A percentile compares a stretch with the other conserved stretches of the same genome.
Conservation (phyloP, 1,139 yeast species). For the Hyphopichia buzzinii region DNA sequence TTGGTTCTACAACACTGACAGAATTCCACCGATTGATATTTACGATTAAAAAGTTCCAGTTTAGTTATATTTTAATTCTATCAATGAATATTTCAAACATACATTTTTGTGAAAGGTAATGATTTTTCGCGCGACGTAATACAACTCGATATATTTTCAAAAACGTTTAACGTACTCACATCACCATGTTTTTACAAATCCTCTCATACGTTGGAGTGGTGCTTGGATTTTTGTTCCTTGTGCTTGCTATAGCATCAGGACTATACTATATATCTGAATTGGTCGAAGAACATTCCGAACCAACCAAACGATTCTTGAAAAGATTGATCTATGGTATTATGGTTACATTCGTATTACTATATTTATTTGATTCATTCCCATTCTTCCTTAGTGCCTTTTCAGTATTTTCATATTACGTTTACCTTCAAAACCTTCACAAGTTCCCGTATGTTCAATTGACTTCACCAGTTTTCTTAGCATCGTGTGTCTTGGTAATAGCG, state of each 20-base stretch:
- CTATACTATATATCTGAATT: slow-evolving; percentile 86
- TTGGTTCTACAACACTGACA: slow-evolving; percentile 93
- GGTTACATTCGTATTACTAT: slow-evolving; percentile 50
- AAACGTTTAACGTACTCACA: too few species aligned
- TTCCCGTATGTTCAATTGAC: slow-evolving; percentile 83
- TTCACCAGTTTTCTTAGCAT: slow-evolving; percentile 66
- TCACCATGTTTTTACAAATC: slow-evolving; percentile 37
- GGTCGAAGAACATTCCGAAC: slow-evolving; percentile 89
- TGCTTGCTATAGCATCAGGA: slow-evolving; percentile 71
- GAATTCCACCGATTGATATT: slow-evolving; percentile 93
- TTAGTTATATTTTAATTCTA: neutral
- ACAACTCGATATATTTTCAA: too few species aligned
- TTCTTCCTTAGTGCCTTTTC: slow-evolving; percentile 63
- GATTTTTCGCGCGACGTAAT: neutral
- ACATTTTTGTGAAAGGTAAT: too few species aligned
- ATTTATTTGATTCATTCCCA: slow-evolving; percentile 78
- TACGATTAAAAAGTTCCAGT: slow-evolving; percentile 52
- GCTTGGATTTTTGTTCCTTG: slow-evolving; percentile 70
- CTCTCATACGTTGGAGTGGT: slow-evolving; percentile 67
- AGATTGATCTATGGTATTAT: slow-evolving; percentile 62
- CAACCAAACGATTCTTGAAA: slow-evolving; percentile 69
- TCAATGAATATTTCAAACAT: too few species aligned
- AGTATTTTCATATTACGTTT: slow-evolving; percentile 65
- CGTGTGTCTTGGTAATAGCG: slow-evolving; percentile 69
- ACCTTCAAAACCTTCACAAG: slow-evolving; percentile 68